These are phyloP conservation scores for Elaeis guineensis DNA, from an alignment of 176 grass and related monocot genomes.

Conservation along the genomic window DNA sequence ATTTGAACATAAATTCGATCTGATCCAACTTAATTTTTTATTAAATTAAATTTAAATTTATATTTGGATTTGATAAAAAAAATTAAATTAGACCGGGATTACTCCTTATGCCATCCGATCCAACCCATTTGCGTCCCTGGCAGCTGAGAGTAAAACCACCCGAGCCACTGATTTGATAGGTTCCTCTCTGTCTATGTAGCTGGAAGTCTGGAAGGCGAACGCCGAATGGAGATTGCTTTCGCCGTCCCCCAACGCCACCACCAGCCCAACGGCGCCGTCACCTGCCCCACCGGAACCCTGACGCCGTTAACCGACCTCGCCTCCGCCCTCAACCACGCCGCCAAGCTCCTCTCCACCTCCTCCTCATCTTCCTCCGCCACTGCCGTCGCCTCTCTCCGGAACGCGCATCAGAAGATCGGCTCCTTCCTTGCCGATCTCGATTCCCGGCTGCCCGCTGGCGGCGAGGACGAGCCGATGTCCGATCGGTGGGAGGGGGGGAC, in stretches of 20 bases:
- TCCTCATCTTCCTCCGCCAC: constrained; percentile 23
- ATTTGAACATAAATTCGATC: too few species aligned
- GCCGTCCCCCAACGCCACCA: background rate
- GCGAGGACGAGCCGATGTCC: constrained; percentile 19
- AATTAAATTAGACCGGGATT: too few species aligned
- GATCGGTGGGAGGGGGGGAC: too few species aligned
- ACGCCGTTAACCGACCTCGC: constrained; percentile 8
- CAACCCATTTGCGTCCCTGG: too few species aligned
- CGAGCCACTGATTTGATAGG: too few species aligned
- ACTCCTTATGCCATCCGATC: too few species aligned
- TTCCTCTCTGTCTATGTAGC: too few species aligned
- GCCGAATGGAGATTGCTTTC: constrained; percentile 18
- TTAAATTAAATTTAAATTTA: too few species aligned
- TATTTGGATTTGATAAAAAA: too few species aligned
- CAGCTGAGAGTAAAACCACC: too few species aligned
- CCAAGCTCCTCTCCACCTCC: background rate
- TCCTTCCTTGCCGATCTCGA: constrained; percentile 27
- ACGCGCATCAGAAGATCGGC: constrained; percentile 24
- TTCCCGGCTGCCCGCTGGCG: background rate
- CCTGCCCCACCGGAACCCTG: background rate
- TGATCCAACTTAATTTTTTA: too few species aligned
- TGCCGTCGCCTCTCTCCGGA: constrained; percentile 15
- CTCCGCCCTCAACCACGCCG: constrained; percentile 17
- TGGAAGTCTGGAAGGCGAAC: too few species aligned
- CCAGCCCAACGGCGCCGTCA: background rate